Evolutionary conservation across 2,329 filamentous ascomycete species (phyloP).

Genomic region (Xylariaceae sp.): DNA sequence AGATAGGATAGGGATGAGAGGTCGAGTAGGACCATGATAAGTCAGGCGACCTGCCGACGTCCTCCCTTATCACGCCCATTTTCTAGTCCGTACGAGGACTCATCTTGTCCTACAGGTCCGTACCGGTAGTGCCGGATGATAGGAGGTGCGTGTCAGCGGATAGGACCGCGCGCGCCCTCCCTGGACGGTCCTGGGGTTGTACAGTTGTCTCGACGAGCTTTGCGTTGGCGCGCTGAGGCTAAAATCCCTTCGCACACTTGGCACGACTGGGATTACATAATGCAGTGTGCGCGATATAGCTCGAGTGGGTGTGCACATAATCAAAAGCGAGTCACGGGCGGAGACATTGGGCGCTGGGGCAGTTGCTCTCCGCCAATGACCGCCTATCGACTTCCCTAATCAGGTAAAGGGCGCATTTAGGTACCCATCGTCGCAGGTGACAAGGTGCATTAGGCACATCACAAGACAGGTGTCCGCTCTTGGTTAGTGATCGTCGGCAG

Average conservation of each 20-base stretch:
- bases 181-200: neutral
- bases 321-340: neutral
- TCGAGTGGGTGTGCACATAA: no score
- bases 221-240: neutral
- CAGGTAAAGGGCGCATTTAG: neutral
- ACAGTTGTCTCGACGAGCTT: neutral
- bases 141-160: neutral
- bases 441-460: neutral
- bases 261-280: neutral
- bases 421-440: neutral
- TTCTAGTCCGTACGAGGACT: no score
- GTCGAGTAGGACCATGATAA: neutral
- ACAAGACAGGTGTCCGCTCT: neutral
- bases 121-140: neutral
- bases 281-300: neutral
- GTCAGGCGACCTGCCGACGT: neutral
- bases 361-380: neutral
- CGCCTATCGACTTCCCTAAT: neutral
- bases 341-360: neutral
- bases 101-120: neutral
- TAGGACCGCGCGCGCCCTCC: neutral
- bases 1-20: neutral
- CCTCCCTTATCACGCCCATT: neutral
- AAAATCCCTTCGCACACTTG: neutral
- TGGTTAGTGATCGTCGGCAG: neutral